Evolutionary conservation across 352 stramenopile species (phyloP).

Genomic region (Phytophthora hybrid): DNA sequence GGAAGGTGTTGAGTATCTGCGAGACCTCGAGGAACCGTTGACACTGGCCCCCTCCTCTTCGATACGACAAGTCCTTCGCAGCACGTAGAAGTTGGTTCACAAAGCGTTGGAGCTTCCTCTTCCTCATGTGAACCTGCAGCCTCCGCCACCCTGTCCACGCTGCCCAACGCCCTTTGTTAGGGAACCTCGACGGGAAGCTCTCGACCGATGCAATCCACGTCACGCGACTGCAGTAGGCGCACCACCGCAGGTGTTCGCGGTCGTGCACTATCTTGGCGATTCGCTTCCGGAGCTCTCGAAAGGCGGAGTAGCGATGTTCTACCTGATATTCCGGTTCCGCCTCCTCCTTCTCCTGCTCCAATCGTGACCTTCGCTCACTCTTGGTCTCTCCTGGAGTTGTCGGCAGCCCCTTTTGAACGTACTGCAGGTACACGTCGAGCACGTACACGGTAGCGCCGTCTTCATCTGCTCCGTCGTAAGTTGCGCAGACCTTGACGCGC

Average conservation of each 20-base stretch:
- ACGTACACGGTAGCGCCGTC: slow-evolving; percentile 64
- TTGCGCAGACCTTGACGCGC: slow-evolving; percentile 48
- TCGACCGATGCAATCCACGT: slow-evolving; percentile 47
- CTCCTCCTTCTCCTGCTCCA: slow-evolving; percentile 37
- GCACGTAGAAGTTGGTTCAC: slow-evolving; percentile 50
- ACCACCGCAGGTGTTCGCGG: slow-evolving; percentile 55
- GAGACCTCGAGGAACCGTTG: slow-evolving; percentile 62
- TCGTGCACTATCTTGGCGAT: slow-evolving; percentile 43
- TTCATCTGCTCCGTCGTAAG: slow-evolving; percentile 43
- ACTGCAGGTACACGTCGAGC: slow-evolving; percentile 57
- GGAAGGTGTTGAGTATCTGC: slow-evolving; percentile 64
- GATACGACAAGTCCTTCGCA: slow-evolving; percentile 63
- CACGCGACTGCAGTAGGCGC: slow-evolving; percentile 58
- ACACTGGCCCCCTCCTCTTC: slow-evolving; percentile 43
- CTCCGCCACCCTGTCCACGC: slow-evolving; percentile 25
- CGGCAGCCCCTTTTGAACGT: slow-evolving; percentile 60
- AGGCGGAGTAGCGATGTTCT: slow-evolving; percentile 70
- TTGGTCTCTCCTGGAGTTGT: slow-evolving; percentile 31
- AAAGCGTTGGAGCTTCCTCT: slow-evolving; percentile 50
- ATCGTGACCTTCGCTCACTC: slow-evolving; percentile 25
- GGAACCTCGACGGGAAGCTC: slow-evolving; percentile 55
- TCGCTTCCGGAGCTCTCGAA: slow-evolving; percentile 51
- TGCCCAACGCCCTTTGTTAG: slow-evolving; percentile 32
- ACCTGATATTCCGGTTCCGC: slow-evolving; percentile 49
- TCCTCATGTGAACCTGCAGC: slow-evolving; percentile 37